Evolutionary conservation across 495 filamentous ascomycete genomes (phyloP).

Genomic region (Lasiosphaeria ovina): DNA sequence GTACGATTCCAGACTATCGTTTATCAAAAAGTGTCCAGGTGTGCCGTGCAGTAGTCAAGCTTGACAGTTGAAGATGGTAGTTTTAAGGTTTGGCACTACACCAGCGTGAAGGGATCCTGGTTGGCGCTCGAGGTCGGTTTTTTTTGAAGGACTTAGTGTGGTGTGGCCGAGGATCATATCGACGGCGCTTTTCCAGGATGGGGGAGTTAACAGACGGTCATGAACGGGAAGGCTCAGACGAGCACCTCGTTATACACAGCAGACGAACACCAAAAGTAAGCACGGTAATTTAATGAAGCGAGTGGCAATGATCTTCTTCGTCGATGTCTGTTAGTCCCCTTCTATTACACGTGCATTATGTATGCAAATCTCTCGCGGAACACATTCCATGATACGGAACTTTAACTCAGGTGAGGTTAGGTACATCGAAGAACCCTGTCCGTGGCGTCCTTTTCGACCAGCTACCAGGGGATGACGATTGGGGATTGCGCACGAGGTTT

Average conservation of each 20-base stretch:
- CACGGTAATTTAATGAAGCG: background rate
- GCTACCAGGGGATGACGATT: no score
- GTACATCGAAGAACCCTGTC: no score
- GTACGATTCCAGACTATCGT: no score
- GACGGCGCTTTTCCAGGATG: slow-evolving; percentile 17
- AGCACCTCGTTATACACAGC: background rate
- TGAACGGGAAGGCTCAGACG: background rate
- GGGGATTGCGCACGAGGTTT: no score
- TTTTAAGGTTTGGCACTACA: slow-evolving; percentile 25
- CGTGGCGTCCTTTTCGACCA: no score
- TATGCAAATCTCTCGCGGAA: no score
- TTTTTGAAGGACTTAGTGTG: slow-evolving; percentile 16
- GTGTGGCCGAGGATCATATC: slow-evolving; percentile 15
- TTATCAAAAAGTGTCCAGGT: background rate
- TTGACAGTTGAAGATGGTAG: slow-evolving; percentile 9
- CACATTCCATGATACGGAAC: no score
- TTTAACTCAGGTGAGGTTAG: no score
- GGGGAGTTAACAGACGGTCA: slow-evolving; percentile 7
- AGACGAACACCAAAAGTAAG: background rate
- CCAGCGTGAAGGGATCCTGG: slow-evolving; percentile 19
- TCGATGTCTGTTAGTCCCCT: background rate
- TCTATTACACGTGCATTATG: no score
- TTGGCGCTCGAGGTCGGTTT: slow-evolving; percentile 22
- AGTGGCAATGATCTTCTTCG: background rate
- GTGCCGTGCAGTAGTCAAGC: background rate